Evolutionary conservation across 768 basidiomycete species (phyloP).

Genomic region (Amanita thiersii): DNA sequence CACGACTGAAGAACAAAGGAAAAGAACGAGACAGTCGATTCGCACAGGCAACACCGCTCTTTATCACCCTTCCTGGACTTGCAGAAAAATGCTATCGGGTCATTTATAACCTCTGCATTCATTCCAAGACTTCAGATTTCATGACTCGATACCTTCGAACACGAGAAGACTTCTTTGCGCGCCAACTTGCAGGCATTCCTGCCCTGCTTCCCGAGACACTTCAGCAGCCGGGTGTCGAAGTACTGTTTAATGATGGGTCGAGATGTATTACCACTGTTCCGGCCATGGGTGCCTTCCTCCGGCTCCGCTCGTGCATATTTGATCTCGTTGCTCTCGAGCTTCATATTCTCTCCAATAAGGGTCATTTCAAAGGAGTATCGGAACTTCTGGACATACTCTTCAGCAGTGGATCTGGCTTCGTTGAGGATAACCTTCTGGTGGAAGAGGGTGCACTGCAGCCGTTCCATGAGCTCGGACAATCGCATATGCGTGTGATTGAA

Average conservation of each 20-base stretch:
- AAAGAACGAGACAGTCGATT: conserved; percentile 25
- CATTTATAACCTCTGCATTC: conserved; percentile 81
- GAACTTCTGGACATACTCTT: conserved; percentile 80
- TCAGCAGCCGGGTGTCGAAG: conserved; percentile 46
- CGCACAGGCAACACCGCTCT: conserved; percentile 42
- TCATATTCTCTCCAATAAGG: conserved; percentile 75
- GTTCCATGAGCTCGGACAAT: conserved; percentile 73
- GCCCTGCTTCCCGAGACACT: conserved; percentile 45
- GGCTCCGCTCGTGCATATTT: conserved; percentile 76
- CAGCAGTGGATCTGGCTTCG: conserved; percentile 48
- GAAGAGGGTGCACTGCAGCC: conserved; percentile 30
- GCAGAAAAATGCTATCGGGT: conserved; percentile 84
- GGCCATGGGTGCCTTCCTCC: conserved; percentile 68
- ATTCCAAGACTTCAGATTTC: conserved; percentile 73
- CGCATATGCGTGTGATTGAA: conserved; percentile 80
- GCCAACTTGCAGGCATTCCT: conserved; percentile 76
- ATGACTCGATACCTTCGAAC: conserved; percentile 83
- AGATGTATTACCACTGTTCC: conserved; percentile 61
- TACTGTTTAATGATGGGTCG: conserved; percentile 65
- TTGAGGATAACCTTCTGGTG: conserved; percentile 32
- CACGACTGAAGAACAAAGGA: conserved; percentile 39
- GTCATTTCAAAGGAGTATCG: conserved; percentile 62
- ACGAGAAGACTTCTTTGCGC: conserved; percentile 81
- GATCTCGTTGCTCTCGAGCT: conserved; percentile 84
- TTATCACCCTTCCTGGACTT: conserved; percentile 58